Conservation (phyloP, 2,329 filamentous ascomycete genomes). For the Ceratocystis huliohia region DNA sequence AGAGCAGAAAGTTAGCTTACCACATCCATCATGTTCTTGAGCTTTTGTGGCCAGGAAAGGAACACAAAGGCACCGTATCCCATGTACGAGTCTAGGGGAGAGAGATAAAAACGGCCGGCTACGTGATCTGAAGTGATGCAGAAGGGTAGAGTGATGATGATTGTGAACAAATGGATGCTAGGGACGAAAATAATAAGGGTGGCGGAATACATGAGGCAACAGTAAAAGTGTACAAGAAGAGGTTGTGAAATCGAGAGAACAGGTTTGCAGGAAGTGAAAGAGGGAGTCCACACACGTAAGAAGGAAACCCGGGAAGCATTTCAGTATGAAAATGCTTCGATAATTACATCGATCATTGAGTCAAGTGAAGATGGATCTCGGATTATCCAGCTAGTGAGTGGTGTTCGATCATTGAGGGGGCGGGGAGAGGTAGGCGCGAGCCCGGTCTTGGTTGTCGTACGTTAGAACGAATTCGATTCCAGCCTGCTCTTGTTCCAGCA, state of each 20-base stretch:
- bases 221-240: background rate
- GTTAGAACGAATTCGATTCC: slow-evolving; percentile 85
- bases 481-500: slow-evolving; percentile 62
- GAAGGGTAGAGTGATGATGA: background rate
- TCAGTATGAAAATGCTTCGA: background rate
- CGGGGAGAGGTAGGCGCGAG: slow-evolving; percentile 48
- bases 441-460: slow-evolving; percentile 54
- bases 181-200: background rate
- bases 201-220: background rate
- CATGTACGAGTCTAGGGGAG: too few relatives aligned
- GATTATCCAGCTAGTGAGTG: slow-evolving; percentile 2
- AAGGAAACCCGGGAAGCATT: slow-evolving; percentile 8
- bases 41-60: background rate
- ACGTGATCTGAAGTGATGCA: background rate
- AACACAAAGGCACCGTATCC: background rate
- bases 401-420: slow-evolving; percentile 34
- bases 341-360: slow-evolving; percentile 1
- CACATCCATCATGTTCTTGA: slow-evolving; percentile 9
- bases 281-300: slow-evolving; percentile 1
- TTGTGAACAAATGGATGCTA: background rate
- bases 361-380: slow-evolving; percentile 8
- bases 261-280: background rate
- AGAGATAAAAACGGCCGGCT: too few relatives aligned
- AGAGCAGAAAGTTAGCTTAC: slow-evolving; percentile 13
- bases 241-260: background rate